Evolutionary conservation across 352 stramenopile genomes (phyloP).

Genomic region (Blastocystis sp.): DNA sequence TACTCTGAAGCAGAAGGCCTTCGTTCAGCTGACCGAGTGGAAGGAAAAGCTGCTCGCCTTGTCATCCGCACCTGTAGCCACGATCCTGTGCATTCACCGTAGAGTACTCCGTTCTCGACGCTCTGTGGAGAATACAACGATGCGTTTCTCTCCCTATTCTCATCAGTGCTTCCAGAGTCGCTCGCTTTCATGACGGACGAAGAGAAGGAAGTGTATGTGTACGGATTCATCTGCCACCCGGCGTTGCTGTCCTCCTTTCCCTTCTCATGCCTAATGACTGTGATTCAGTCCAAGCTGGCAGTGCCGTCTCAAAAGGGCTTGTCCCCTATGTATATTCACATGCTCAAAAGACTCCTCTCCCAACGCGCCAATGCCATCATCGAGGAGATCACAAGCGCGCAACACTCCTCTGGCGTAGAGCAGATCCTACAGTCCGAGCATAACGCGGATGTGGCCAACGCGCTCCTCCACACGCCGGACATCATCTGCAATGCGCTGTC

Average conservation of each 20-base stretch:
- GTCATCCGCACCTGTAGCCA: background rate
- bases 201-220: conserved; percentile 7
- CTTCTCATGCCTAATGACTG: conserved; percentile 3
- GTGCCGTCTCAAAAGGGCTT: background rate
- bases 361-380: background rate
- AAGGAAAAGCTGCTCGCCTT: background rate
- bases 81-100: background rate
- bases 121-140: background rate
- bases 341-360: conserved; percentile 13
- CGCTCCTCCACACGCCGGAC: conserved; percentile 15
- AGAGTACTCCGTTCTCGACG: background rate
- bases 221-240: background rate
- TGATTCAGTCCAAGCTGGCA: background rate
- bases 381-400: conserved; percentile 22
- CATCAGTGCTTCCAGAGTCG: conserved; percentile 6
- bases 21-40: background rate
- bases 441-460: conserved; percentile 1
- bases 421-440: conserved; percentile 8
- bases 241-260: conserved; percentile 1
- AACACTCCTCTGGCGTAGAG: background rate
- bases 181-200: background rate
- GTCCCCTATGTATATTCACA: background rate
- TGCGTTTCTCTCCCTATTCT: background rate
- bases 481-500: conserved; percentile 40
- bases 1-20: background rate